Evolutionary conservation across 768 basidiomycete species (phyloP).

Genomic region (Terana coerulea): DNA sequence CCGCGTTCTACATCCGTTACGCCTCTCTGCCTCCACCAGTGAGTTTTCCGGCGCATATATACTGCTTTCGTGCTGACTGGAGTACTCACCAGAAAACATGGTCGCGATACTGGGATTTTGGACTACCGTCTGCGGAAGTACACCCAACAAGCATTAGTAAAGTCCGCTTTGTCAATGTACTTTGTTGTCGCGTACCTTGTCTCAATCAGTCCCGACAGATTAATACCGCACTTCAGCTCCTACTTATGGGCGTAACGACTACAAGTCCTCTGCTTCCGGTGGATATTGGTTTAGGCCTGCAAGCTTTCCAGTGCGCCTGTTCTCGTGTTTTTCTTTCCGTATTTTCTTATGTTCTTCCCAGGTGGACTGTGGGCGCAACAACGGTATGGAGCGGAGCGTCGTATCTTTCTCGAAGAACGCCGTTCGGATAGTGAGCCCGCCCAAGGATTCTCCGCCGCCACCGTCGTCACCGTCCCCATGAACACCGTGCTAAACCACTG

Average conservation of each 20-base stretch:
- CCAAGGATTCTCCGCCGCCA: conserved; percentile 10
- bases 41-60: conserved; percentile 28
- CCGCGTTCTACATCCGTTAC: conserved; percentile 92
- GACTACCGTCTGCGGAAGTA: conserved; percentile 93
- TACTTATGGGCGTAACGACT: conserved; percentile 88
- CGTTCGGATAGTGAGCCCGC: conserved; percentile 45
- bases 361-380: conserved; percentile 84
- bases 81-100: conserved; percentile 71
- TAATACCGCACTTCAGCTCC: conserved; percentile 89
- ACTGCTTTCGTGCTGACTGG: not conserved
- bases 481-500: no score
- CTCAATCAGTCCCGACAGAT: conserved; percentile 42
- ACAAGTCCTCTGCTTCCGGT: conserved; percentile 72
- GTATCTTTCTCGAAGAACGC: conserved; percentile 76
- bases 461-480: not conserved
- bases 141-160: conserved; percentile 93
- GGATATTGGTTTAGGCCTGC: conserved; percentile 51
- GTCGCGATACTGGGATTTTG: conserved; percentile 92
- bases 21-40: conserved; percentile 86
- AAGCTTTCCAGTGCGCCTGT: conserved; percentile 68
- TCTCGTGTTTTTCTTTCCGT: not conserved
- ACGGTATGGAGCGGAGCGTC: conserved; percentile 91
- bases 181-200: no score
- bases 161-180: conserved; percentile 33
- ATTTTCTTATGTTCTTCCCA: conserved; percentile 27